Conservation (phyloP, 2,329 filamentous ascomycete species). For the Gaeumannomyces tritici region DNA sequence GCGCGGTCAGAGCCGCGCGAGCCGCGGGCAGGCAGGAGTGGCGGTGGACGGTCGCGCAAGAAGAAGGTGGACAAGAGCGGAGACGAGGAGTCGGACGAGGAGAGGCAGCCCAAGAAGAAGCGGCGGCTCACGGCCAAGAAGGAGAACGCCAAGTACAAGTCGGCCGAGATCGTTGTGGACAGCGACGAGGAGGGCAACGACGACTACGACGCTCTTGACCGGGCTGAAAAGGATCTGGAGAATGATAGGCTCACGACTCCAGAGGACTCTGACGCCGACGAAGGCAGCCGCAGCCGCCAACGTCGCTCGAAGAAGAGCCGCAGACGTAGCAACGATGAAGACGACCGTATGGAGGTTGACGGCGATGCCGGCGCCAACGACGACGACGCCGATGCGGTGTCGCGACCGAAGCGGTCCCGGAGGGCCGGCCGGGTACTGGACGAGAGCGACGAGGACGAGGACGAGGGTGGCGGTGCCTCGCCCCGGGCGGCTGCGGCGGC, state of each 20-base stretch:
- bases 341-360: slow-evolving; percentile 45
- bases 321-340: slow-evolving; percentile 11
- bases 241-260: slow-evolving; percentile 1
- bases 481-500: slow-evolving; percentile 10
- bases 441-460: slow-evolving; percentile 45
- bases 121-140: slow-evolving; percentile 37
- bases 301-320: neutral
- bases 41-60: slow-evolving; percentile 33
- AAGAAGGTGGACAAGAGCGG: slow-evolving; percentile 43
- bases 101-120: slow-evolving; percentile 51
- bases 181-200: slow-evolving; percentile 47
- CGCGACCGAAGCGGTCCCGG: slow-evolving; percentile 33
- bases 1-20: slow-evolving; percentile 21
- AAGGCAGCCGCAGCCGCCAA: slow-evolving; percentile 15
- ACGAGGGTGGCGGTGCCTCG: slow-evolving; percentile 21
- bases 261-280: slow-evolving; percentile 13
- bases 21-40: slow-evolving; percentile 18
- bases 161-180: slow-evolving; percentile 72
- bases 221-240: slow-evolving; percentile 4
- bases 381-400: slow-evolving; percentile 36
- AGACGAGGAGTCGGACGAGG: slow-evolving; percentile 38
- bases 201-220: slow-evolving; percentile 13
- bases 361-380: slow-evolving; percentile 22
- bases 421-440: slow-evolving; percentile 41
- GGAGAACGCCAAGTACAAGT: slow-evolving; percentile 68